Evolutionary conservation across 176 grass and related monocot genomes (phyloP), one percentile per base, ranked within the genome.

Genomic region (Rhynchospora tenuis): DNA sequence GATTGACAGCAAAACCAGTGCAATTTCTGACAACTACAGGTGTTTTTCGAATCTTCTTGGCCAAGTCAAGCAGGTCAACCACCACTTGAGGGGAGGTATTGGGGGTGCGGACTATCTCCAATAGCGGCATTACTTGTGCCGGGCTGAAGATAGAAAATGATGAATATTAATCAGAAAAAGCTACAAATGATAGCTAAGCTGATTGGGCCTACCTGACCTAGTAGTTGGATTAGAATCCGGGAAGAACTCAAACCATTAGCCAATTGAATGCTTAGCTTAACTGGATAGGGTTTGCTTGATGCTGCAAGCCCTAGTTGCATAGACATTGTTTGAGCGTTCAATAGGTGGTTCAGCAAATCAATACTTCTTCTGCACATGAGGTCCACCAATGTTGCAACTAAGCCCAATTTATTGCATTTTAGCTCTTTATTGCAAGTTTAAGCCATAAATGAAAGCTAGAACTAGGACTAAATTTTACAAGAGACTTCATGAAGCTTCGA

Each of bases 41-140:
- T 62, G 90, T 93, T 87, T 94, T 98, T 20, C 71, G 82, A 78
- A 94, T 91, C 81, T 90, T 89, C 62, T 94, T 91, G n/a, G 88
- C 86, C 78, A 98, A 51, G 86, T 90, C 78, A 11, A 98, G 84
- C 64, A 98, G 86, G 63, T 94, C 92, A 15, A 93, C 71, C 77
- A 98, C 67, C 65, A 91, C 86, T 86, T 98, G 92, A 19, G 87
- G 68, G 29, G 95, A 91, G 77, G 92, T 98, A 29, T 68, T 86
- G 19, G 64, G 33, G 51, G 95, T 98, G 57, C 74, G 75, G 83
- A 94, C 87, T 87, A 98, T 98, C 89, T 98, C 95, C 78, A 98
- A 82, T n/a, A 98, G 87, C 73, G 92, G 90, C 89, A 92, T 94
- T 64, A 90, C 83, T 75, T 93, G 87, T 85, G 92, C 89, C 75